A percentile compares a stretch with the other conserved stretches of the same genome.
These are phyloP conservation scores for Fusarium aywerte DNA, from an alignment of 2,329 filamentous ascomycete genomes.

Conservation along the genomic window DNA sequence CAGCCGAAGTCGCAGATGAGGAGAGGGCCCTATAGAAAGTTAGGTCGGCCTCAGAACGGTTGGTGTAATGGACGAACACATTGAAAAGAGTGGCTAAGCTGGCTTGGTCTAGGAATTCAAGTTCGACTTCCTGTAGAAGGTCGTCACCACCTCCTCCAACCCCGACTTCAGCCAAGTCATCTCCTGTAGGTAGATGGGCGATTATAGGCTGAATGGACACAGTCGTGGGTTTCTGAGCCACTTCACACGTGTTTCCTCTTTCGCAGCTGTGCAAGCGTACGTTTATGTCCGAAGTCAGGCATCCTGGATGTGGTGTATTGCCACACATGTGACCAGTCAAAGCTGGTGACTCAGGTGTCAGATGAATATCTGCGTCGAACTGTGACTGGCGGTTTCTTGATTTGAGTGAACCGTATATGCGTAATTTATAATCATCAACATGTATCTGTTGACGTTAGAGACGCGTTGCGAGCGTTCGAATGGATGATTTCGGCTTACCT, in stretches of 20 bases:
- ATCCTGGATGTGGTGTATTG: slow-evolving; percentile 76
- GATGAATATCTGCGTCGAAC: slow-evolving; percentile 55
- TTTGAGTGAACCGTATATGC: slow-evolving; percentile 74
- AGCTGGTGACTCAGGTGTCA: slow-evolving; percentile 69
- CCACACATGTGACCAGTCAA: slow-evolving; percentile 80
- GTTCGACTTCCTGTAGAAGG: slow-evolving; percentile 72
- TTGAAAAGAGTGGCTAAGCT: slow-evolving; percentile 62
- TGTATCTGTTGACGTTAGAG: slow-evolving; percentile 68
- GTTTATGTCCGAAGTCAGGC: slow-evolving; percentile 71
- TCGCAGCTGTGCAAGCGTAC: slow-evolving; percentile 89
- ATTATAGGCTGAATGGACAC: slow-evolving; percentile 85
- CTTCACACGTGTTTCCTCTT: slow-evolving; percentile 70
- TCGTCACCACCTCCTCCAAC: slow-evolving; percentile 84
- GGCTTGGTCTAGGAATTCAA: slow-evolving; percentile 67
- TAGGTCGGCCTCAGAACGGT: neutral
- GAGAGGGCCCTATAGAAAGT: slow-evolving; percentile 33
- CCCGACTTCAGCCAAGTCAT: slow-evolving; percentile 76
- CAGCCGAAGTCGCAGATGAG: slow-evolving; percentile 11
- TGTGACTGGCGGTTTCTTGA: slow-evolving; percentile 55
- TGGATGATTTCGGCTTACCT: slow-evolving; percentile 53
- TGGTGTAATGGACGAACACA: slow-evolving; percentile 47
- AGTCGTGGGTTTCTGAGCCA: slow-evolving; percentile 60
- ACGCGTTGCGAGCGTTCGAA: fast-evolving
- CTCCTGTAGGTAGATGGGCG: slow-evolving; percentile 67
- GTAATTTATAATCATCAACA: slow-evolving; percentile 82